These are phyloP conservation scores for Handroanthus guayacan DNA, from an alignment of 257 asterid genomes.

Conservation along the genomic window DNA sequence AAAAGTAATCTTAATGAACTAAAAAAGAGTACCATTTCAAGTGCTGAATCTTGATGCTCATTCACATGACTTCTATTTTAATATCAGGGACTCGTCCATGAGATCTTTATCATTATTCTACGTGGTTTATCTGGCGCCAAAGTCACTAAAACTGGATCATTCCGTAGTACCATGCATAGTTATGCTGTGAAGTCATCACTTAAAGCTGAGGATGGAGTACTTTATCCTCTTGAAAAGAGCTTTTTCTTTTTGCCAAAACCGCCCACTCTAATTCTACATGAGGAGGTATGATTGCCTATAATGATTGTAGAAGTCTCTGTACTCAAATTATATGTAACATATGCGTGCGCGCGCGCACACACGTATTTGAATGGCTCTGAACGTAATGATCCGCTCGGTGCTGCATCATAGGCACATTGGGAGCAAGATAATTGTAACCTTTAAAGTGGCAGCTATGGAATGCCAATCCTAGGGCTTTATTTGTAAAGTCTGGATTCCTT, in stretches of 20 bases:
- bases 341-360: constrained; percentile 14
- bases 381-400: too few species aligned
- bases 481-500: too few species aligned
- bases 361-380: too few species aligned
- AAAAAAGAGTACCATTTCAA: background rate
- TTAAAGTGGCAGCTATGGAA: too few species aligned
- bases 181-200: constrained; percentile 83
- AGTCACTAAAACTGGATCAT: constrained; percentile 75
- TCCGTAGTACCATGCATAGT: constrained; percentile 72
- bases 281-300: constrained; percentile 54
- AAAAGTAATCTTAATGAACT: background rate
- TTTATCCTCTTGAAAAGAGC: constrained; percentile 84
- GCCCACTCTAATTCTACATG: constrained; percentile 79
- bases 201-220: constrained; percentile 88
- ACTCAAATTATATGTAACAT: background rate
- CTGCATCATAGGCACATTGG: too few species aligned
- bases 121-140: constrained; percentile 81
- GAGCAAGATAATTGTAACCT: too few species aligned
- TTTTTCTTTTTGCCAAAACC: constrained; percentile 87
- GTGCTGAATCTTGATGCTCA: background rate
- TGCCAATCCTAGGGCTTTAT: too few species aligned
- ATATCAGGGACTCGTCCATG: constrained; percentile 70
- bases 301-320: background rate
- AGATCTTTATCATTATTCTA: constrained; percentile 60
- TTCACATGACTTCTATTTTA: background rate